phyloP scores from a whole-genome alignment of 2,329 filamentous ascomycete species.

The Penicillium oxalicum region DNA sequence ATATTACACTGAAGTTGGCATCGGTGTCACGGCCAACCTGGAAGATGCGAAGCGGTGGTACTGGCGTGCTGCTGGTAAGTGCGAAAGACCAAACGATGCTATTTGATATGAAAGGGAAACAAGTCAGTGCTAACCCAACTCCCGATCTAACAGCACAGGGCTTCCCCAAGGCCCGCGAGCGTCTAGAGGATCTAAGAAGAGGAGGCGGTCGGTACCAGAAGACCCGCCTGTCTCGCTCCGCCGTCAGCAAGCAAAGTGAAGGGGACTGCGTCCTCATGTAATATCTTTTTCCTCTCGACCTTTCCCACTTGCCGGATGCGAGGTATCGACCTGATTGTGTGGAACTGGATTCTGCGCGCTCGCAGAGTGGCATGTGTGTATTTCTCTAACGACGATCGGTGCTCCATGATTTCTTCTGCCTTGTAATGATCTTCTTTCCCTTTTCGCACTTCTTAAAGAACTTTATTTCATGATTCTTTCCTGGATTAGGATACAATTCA shows the following conservation, averaged over 20 bases:
- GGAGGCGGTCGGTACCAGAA: conserved; percentile 67
- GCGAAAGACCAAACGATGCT: neutral
- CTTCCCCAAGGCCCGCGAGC: conserved; percentile 85
- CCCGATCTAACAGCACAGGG: conserved; percentile 64
- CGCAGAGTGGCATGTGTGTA: conserved; percentile 6
- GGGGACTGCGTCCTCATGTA: conserved; percentile 64
- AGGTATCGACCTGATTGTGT: neutral
- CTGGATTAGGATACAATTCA: too few species aligned
- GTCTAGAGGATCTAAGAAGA: conserved; percentile 84
- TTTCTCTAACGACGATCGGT: conserved; percentile 14
- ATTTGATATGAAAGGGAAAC: neutral
- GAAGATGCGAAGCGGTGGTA: conserved; percentile 99
- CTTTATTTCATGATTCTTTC: neutral
- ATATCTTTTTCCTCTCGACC: conserved; percentile 15
- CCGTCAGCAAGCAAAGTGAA: conserved; percentile 78
- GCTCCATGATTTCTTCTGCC: conserved; percentile 7
- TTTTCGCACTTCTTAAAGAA: neutral
- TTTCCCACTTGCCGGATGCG: conserved; percentile 2
- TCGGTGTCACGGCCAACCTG: conserved; percentile 75
- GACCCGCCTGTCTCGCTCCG: conserved; percentile 72
- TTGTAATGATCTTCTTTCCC: neutral
- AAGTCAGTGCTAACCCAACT: conserved; percentile 3
- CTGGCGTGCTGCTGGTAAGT: conserved; percentile 90
- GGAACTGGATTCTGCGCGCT: conserved; percentile 5
- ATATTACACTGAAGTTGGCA: conserved; percentile 93